Base-by-base conservation (phyloP, 2,329 filamentous ascomycete genomes). In the Hypoxylon sp. region DNA sequence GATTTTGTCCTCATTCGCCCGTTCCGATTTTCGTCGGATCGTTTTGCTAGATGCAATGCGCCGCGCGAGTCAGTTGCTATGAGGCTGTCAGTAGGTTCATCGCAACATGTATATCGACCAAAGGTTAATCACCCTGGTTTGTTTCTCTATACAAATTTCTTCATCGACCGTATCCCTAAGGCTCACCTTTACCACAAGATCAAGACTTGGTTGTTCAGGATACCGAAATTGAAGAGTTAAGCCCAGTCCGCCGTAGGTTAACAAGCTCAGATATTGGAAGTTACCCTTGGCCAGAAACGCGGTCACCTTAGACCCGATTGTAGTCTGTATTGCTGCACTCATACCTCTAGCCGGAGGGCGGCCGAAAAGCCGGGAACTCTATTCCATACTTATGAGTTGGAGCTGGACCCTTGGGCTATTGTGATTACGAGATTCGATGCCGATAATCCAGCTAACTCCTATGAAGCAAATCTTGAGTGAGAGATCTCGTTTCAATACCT, bases 31-130 rank as follows among this genome's bases (percentile, higher is more conserved):
- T 51, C n/a, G 2, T 2, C 2, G 60, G 66, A 6, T 56, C 11
- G 11, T 73, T 64, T 7, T 53, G 6, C 46, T 75, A 69, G 33
- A 75, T 51, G 31, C 49, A 60, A 50, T 75, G 73, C 7, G 70
- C 73, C 7, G 72, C 70, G 33, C 65, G 62, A 4, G n/a, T 7
- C 54, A 73, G 11, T 66, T 70, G 53, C 72, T 73, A 14, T 6
- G 22, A 53, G 2, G 1, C 11, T 31, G 37, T 68, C 58, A 70
- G 64, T 8, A 20, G 3, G 5, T 46, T 2, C 25, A 2, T 27
- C 13, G 30, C 35, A 49, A 8, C 46, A 57, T 20, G 20, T 33
- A 44, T 46, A 31, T 46, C 2, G 11, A 22, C 25, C 27, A 20
- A 14, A 13, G 55, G 20, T 22, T 56, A 44, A 35, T 55, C 50